A percentile compares a stretch with the other conserved stretches of the same genome.
These are phyloP conservation scores for Stylosanthes scabra DNA, from an alignment of 331 rosid genomes.

Conservation along the genomic window DNA sequence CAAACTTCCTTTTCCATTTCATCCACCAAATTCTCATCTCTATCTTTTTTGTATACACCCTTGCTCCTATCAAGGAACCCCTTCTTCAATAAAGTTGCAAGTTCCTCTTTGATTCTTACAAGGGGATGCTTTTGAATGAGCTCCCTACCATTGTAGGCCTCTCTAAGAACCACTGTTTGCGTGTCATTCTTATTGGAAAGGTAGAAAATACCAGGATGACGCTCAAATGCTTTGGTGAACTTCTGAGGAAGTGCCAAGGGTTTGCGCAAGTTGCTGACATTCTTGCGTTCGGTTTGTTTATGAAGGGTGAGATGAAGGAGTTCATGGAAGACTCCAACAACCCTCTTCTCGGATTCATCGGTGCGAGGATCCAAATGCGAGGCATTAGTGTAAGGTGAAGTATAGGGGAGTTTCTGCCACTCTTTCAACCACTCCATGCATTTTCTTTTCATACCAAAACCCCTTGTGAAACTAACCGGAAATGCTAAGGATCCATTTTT, in stretches of 20 bases:
- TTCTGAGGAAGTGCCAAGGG: conserved; percentile 79
- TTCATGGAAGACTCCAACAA: conserved; percentile 94
- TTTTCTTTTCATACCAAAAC: conserved; percentile 85
- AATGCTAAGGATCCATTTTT: conserved; percentile 66
- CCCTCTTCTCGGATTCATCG: conserved; percentile 85
- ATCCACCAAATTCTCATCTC: conserved; percentile 33
- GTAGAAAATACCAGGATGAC: conserved; percentile 92
- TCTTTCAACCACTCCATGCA: conserved; percentile 89
- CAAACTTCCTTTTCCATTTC: conserved; percentile 23
- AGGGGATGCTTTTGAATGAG: conserved; percentile 70
- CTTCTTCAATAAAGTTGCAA: conserved; percentile 53
- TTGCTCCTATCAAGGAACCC: conserved; percentile 74
- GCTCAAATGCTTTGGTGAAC: conserved; percentile 91
- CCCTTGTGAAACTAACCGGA: conserved; percentile 83
- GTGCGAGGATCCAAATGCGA: conserved; percentile 88
- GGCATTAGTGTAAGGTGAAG: conserved; percentile 69
- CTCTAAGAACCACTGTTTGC: conserved; percentile 84
- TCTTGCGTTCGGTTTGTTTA: conserved; percentile 85
- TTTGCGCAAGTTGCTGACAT: conserved; percentile 84
- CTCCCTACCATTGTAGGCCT: conserved; percentile 62
- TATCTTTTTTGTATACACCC: conserved; percentile 58
- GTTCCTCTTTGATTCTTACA: conserved; percentile 64
- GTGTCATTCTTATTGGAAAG: conserved; percentile 76
- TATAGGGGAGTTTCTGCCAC: conserved; percentile 89
- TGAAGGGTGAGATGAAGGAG: conserved; percentile 83